Conservation (phyloP, 2,329 filamentous ascomycete species). For the Ophiostoma sp. region DNA sequence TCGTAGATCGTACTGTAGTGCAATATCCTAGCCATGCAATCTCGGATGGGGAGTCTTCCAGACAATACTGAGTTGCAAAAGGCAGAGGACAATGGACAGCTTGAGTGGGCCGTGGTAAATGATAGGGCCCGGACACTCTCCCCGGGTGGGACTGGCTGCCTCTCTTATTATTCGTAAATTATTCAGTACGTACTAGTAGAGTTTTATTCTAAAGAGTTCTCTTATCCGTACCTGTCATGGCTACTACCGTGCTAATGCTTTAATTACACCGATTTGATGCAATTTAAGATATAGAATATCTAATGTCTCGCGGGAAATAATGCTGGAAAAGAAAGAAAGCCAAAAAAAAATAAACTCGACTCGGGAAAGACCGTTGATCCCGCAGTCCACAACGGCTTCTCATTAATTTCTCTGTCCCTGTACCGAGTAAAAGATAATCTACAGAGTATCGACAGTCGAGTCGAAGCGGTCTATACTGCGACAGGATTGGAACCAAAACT, state of each 20-base stretch:
- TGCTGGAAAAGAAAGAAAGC: neutral
- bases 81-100: conserved; percentile 34
- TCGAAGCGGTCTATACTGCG: neutral
- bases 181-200: neutral
- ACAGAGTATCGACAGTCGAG: neutral
- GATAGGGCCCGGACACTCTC: conserved; percentile 1
- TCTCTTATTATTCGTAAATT: neutral
- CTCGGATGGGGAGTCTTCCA: neutral
- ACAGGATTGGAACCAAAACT: neutral
- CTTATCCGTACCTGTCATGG: neutral
- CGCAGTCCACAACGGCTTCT: conserved; percentile 4
- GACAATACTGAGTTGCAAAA: neutral
- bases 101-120: conserved; percentile 16
- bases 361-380: conserved; percentile 7
- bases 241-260: conserved; percentile 2
- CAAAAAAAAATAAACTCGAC: neutral
- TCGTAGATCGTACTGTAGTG: neutral
- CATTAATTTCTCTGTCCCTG: neutral
- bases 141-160: conserved; percentile 5
- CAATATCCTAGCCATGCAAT: neutral
- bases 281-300: neutral
- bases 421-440: neutral
- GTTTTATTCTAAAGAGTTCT: neutral
- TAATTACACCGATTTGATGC: conserved; percentile 1
- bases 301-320: neutral